A percentile compares a stretch with the other conserved stretches of the same genome.
Evolutionary conservation across 2,329 filamentous ascomycete species (phyloP).

Genomic region (Claviceps sp.): DNA sequence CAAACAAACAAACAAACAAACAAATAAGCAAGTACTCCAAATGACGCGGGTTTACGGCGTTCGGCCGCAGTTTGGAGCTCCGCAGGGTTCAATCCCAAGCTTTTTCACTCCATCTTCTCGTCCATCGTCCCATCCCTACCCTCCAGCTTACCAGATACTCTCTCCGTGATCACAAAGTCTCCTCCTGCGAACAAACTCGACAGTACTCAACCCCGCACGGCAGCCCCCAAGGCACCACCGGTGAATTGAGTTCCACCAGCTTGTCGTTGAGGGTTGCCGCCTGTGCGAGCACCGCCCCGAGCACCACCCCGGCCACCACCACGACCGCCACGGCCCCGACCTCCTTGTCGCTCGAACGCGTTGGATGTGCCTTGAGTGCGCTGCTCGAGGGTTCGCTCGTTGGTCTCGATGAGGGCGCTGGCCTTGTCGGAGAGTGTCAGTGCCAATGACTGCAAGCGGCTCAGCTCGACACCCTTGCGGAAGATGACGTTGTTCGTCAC

Average conservation of each 20-base stretch:
- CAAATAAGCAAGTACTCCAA: too few species aligned
- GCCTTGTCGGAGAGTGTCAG: constrained; percentile 94
- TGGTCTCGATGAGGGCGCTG: constrained; percentile 86
- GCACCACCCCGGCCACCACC: constrained; percentile 50
- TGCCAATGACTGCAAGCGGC: constrained; percentile 85
- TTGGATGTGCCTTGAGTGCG: constrained; percentile 91
- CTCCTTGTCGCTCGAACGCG: constrained; percentile 87
- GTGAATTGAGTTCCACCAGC: constrained; percentile 69
- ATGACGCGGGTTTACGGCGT: too few species aligned
- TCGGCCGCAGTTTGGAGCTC: too few species aligned
- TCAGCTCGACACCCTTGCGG: constrained; percentile 97
- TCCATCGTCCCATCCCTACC: too few species aligned
- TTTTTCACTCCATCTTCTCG: not conserved
- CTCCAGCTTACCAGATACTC: not conserved
- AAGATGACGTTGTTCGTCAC: constrained; percentile 97
- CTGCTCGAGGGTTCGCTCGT: constrained; percentile 94
- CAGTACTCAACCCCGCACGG: constrained; percentile 40
- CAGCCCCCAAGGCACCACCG: constrained; percentile 62
- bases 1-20: too few species aligned
- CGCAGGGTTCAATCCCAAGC: not conserved
- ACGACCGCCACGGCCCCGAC: constrained; percentile 54
- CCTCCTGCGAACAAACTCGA: too few species aligned
- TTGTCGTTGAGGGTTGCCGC: constrained; percentile 49
- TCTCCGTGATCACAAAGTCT: not conserved
- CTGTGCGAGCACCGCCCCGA: constrained; percentile 44